Evolutionary conservation across 2,329 filamentous ascomycete species (phyloP).

Genomic region (Thelonectria blattea): DNA sequence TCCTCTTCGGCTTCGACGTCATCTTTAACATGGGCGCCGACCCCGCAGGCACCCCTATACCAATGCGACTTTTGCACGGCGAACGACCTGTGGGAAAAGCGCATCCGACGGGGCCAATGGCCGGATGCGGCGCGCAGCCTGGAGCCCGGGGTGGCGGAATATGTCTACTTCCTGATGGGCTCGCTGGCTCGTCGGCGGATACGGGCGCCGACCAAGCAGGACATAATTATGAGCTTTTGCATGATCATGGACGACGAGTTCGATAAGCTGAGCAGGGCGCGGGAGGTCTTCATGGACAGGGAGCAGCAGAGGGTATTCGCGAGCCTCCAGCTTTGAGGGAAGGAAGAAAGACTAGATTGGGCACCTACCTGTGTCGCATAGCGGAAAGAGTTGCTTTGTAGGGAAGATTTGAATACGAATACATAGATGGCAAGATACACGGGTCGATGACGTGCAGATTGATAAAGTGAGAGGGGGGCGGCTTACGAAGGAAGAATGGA

Average conservation of each 20-base stretch:
- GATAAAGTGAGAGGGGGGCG: neutral
- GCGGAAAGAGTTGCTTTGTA: no score
- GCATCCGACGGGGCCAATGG: slow-evolving; percentile 18
- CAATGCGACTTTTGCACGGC: slow-evolving; percentile 26
- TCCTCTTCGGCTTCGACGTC: neutral
- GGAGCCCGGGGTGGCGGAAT: slow-evolving; percentile 22
- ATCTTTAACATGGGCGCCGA: neutral
- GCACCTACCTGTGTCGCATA: no score
- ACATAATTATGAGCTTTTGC: neutral
- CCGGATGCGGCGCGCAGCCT: slow-evolving; percentile 5
- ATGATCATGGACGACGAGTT: slow-evolving; percentile 24
- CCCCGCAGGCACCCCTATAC: neutral
- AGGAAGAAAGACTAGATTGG: no score
- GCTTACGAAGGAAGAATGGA: neutral
- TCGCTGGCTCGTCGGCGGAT: slow-evolving; percentile 7
- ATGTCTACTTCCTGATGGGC: slow-evolving; percentile 26
- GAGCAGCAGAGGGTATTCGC: neutral
- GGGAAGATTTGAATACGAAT: no score
- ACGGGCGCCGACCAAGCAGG: fast-evolving
- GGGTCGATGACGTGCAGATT: no score
- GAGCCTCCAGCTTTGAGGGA: slow-evolving; percentile 11
- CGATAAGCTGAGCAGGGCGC: neutral
- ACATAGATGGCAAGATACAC: no score
- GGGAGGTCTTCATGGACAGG: slow-evolving; percentile 6
- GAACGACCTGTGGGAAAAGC: neutral